phyloP scores from a whole-genome alignment of 768 basidiomycete genomes.

The Pulveroboletus sp. region DNA sequence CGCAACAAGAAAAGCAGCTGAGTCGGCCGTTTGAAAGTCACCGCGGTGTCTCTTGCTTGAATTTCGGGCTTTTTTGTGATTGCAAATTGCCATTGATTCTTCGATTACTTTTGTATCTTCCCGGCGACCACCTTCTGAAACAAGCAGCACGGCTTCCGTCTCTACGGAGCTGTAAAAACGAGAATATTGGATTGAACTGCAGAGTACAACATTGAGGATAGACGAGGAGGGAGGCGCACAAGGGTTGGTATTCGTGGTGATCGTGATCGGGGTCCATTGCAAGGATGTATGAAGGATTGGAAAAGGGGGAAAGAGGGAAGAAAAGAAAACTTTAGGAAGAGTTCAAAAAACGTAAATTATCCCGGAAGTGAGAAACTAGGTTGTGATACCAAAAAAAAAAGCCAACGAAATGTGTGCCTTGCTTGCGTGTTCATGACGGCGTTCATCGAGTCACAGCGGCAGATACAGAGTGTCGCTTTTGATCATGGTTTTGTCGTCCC shows the following conservation, averaged over 20 bases:
- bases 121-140: slow-evolving; percentile 9
- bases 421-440: slow-evolving; percentile 12
- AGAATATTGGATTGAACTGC: slow-evolving; percentile 9
- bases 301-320: background rate
- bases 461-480: slow-evolving; percentile 25
- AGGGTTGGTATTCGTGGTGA: slow-evolving; percentile 10
- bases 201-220: slow-evolving; percentile 17
- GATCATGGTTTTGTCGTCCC: slow-evolving; percentile 22
- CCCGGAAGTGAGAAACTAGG: background rate
- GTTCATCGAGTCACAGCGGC: slow-evolving; percentile 24
- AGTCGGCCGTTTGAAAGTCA: slow-evolving; percentile 13
- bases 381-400: slow-evolving; percentile 8
- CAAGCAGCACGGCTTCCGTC: slow-evolving; percentile 11
- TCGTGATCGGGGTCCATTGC: slow-evolving; percentile 18
- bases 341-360: slow-evolving; percentile 12
- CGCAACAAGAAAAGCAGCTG: slow-evolving; percentile 5
- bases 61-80: slow-evolving; percentile 13
- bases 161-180: background rate
- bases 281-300: slow-evolving; percentile 12
- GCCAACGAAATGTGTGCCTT: background rate
- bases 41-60: slow-evolving; percentile 26
- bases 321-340: background rate
- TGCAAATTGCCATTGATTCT: slow-evolving; percentile 16
- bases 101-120: slow-evolving; percentile 16
- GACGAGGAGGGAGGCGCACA: slow-evolving; percentile 2